phyloP scores from a whole-genome alignment of 208 protist species.

The Trypanosoma caninum region DNA sequence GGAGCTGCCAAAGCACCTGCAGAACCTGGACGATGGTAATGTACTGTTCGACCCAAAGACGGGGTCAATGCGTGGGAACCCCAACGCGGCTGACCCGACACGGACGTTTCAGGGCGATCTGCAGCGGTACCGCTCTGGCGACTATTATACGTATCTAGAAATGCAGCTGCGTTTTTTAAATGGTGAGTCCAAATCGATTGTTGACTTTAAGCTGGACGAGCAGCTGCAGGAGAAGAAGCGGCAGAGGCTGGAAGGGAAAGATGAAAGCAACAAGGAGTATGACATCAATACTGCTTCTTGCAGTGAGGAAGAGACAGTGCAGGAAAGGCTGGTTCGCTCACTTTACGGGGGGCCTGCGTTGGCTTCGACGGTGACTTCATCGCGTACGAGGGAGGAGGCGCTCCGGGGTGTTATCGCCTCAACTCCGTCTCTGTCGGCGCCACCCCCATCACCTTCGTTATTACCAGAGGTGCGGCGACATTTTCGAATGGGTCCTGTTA shows the following conservation, averaged over 20 bases:
- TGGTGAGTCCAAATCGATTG: constrained; percentile 70
- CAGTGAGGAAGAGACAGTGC: constrained; percentile 21
- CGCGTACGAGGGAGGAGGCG: constrained; percentile 17
- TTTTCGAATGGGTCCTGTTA: background rate
- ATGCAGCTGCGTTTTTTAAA: constrained; percentile 77
- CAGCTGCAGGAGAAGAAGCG: constrained; percentile 26
- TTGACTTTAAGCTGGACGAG: constrained; percentile 83
- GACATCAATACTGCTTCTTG: background rate
- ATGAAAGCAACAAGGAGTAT: constrained; percentile 3
- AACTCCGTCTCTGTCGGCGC: background rate
- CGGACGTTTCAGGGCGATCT: constrained; percentile 75
- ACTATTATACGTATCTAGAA: constrained; percentile 79
- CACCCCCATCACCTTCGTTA: background rate
- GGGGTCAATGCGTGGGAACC: constrained; percentile 85
- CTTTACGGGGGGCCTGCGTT: constrained; percentile 44
- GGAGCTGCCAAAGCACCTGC: constrained; percentile 83
- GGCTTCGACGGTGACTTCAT: constrained; percentile 13
- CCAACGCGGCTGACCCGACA: constrained; percentile 63
- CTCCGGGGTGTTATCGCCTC: constrained; percentile 10
- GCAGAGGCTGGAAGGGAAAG: background rate
- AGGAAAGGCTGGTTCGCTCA: constrained; percentile 44
- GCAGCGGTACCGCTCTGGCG: constrained; percentile 63
- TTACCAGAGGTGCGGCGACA: background rate
- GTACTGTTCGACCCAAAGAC: constrained; percentile 85
- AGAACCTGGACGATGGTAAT: constrained; percentile 66